Conservation (phyloP, 768 basidiomycete genomes). For the Austroboletus eburneus region DNA sequence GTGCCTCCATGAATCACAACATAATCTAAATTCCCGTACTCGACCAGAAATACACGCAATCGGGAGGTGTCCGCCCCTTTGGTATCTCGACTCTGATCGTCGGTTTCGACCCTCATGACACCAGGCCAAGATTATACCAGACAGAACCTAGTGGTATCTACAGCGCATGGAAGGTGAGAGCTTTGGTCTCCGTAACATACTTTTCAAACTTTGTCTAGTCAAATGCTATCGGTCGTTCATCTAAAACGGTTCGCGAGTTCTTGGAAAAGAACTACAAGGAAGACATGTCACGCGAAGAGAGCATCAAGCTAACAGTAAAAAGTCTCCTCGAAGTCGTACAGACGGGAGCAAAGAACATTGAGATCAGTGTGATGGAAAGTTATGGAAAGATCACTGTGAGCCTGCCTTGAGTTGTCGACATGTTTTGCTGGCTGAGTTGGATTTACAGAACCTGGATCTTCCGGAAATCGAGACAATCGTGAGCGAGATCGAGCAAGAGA, state of each 20-base stretch:
- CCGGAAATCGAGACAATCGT: conserved; percentile 91
- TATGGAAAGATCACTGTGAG: conserved; percentile 89
- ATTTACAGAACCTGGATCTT: conserved; percentile 71
- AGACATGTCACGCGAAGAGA: conserved; percentile 81
- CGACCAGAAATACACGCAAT: conserved; percentile 89
- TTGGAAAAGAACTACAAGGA: conserved; percentile 97
- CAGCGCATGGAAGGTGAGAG: conserved; percentile 90
- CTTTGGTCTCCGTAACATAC: background rate
- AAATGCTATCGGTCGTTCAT: conserved; percentile 95
- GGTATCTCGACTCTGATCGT: conserved; percentile 96
- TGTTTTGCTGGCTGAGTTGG: background rate
- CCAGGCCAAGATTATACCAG: conserved; percentile 84
- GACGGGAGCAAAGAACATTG: conserved; percentile 99
- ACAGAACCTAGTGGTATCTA: conserved; percentile 98
- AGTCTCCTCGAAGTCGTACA: conserved; percentile 96
- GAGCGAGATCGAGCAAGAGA: conserved; percentile 91
- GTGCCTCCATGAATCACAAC: background rate
- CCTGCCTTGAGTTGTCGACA: background rate
- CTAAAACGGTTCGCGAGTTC: conserved; percentile 98
- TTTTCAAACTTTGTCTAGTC: conserved; percentile 50
- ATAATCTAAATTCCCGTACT: background rate
- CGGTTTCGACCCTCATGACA: conserved; percentile 94
- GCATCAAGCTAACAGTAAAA: conserved; percentile 93
- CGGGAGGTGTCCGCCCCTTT: conserved; percentile 96
- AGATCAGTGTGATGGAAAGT: conserved; percentile 95